Evolutionary conservation across 345 rosid species (phyloP).

Genomic region (Euphorbia tirucalli): DNA sequence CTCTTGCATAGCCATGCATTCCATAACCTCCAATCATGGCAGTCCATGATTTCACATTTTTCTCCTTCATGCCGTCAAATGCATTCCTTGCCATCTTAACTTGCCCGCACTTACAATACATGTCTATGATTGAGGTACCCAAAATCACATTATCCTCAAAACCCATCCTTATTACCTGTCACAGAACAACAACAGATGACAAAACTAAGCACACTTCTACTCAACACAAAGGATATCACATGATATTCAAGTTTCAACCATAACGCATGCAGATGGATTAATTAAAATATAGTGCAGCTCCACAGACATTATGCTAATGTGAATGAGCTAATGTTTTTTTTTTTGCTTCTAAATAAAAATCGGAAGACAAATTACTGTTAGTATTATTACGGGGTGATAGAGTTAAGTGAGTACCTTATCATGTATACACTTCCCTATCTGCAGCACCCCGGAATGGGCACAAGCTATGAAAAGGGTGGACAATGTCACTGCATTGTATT

Average conservation of each 20-base stretch:
- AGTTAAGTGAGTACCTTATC: slow-evolving; percentile 52
- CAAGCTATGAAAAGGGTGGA: slow-evolving; percentile 69
- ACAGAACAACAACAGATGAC: slow-evolving; percentile 7
- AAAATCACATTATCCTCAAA: slow-evolving; percentile 57
- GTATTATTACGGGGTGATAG: background rate
- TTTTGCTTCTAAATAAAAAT: too few species aligned
- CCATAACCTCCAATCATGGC: slow-evolving; percentile 87
- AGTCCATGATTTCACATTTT: slow-evolving; percentile 84
- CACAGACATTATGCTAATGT: too few species aligned
- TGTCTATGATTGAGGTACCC: slow-evolving; percentile 72
- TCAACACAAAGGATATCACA: background rate
- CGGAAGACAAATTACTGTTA: background rate
- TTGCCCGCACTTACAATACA: slow-evolving; percentile 89
- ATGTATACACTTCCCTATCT: slow-evolving; percentile 63
- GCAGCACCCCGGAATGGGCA: slow-evolving; percentile 66
- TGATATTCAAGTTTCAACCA: too few species aligned
- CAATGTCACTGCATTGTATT: slow-evolving; percentile 62
- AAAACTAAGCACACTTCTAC: slow-evolving; percentile 2
- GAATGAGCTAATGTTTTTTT: too few species aligned
- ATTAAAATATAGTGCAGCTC: too few species aligned
- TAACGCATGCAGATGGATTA: too few species aligned
- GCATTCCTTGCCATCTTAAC: slow-evolving; percentile 62
- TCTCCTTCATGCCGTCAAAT: slow-evolving; percentile 59
- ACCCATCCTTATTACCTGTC: slow-evolving; percentile 74
- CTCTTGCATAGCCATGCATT: slow-evolving; percentile 71